Base-by-base conservation (phyloP, 2,329 filamentous ascomycete species). In the Cordyceps cicadae region DNA sequence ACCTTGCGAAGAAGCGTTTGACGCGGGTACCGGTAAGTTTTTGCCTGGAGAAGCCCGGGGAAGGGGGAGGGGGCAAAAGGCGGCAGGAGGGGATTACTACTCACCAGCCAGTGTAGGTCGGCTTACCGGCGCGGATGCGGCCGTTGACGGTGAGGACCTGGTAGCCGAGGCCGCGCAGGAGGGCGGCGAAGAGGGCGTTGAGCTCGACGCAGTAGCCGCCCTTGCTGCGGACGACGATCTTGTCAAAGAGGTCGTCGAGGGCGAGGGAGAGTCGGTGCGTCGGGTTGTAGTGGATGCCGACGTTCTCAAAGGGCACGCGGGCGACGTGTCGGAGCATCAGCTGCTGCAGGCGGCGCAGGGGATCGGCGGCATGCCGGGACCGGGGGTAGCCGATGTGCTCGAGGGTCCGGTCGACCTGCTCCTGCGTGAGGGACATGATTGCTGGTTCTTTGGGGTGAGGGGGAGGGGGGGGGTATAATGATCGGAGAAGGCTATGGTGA, bases 121-220 rank as follows among this genome's bases (percentile, higher is more conserved):
- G 62, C 1, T 61, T 62, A 0, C 61, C 59, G 12, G 57, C 61
- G 5, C 65, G 68, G 6, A 76, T 71, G 21, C 81, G 72, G 0
- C 73, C 83, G 1, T 81, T 83, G 0, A 76, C 75, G 21, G 78
- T 75, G 64, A 82, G 80, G 1, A 83, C 74, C 0, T 66, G 65
- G 63, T 77, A 85, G 0, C 80, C 80, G 5, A 85, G 66, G 5
- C 71, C 74, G 19, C 76, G 72, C 5, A 85, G 70, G 1, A 83
- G 66, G 24, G 75, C 70, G 55, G 75, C 75, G 63, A 84, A 81
- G 37, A 78, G 65, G 24, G 69, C 65, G 64, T 78, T 75, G 41
- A 72, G 69, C 65, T 82, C 79, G 71, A 83, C 78, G 69, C 80
- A 82, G 65, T 83, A 82, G 0, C 80, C 80, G 32, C 81, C 81